phyloP scores from a whole-genome alignment of 768 basidiomycete genomes.

The Pleurotus tuber-regium region DNA sequence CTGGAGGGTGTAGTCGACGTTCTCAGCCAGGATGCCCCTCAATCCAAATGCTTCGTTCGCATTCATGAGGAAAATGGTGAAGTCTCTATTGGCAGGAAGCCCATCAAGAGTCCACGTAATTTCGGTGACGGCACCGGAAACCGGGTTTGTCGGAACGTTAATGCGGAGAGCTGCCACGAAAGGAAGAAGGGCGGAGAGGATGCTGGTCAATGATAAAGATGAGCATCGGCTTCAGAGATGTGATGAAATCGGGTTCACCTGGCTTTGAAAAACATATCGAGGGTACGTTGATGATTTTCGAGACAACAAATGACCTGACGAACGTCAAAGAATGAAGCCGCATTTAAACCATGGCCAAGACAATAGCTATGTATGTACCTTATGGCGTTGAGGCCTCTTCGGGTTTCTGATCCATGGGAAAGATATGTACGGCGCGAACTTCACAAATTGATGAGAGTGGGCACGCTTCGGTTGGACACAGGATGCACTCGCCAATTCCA shows the following conservation, averaged over 20 bases:
- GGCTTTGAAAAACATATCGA: not conserved
- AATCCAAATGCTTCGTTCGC: conserved; percentile 2
- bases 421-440: too few relatives aligned
- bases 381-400: too few relatives aligned
- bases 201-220: not conserved
- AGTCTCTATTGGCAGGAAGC: not conserved
- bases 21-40: conserved; percentile 1
- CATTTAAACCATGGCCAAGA: too few relatives aligned
- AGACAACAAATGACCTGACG: too few relatives aligned
- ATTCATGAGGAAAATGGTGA: conserved; percentile 1
- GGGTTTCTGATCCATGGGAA: too few relatives aligned
- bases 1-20: conserved; percentile 4
- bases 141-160: not conserved
- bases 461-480: too few relatives aligned
- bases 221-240: not conserved
- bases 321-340: too few relatives aligned
- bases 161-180: not conserved
- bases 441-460: too few relatives aligned
- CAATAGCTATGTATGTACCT: too few relatives aligned
- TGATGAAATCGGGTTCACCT: not conserved
- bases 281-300: too few relatives aligned
- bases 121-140: not conserved
- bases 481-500: too few relatives aligned
- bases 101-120: conserved; percentile 6
- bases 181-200: not conserved